Conservation (phyloP, 345 rosid genomes). For the Limnanthes douglasii region DNA sequence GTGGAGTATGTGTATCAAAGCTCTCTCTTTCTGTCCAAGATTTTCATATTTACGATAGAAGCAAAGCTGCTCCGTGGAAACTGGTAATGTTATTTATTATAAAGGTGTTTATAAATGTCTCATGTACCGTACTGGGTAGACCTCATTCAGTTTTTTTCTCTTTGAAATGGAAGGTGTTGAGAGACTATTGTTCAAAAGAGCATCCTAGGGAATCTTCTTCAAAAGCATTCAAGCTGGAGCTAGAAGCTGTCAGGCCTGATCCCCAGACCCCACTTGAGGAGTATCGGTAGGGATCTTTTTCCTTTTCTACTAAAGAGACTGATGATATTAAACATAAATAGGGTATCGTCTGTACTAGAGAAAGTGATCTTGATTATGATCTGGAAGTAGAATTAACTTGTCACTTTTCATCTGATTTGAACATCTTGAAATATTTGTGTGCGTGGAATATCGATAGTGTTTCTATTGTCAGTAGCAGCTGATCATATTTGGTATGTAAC, state of each 20-base stretch:
- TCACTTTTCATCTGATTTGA: too few species aligned
- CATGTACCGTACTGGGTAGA: slow-evolving; percentile 1
- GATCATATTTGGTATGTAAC: too few species aligned
- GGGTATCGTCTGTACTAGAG: too few species aligned
- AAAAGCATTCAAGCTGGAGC: slow-evolving; percentile 56
- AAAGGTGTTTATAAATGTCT: slow-evolving; percentile 4
- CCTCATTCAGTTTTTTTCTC: slow-evolving; percentile 7
- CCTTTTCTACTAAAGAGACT: too few species aligned
- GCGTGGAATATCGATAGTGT: too few species aligned
- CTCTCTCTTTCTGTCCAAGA: slow-evolving; percentile 54
- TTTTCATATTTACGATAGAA: slow-evolving; percentile 57
- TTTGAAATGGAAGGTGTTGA: slow-evolving; percentile 42
- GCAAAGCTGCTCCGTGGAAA: slow-evolving; percentile 70
- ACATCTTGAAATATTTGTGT: too few species aligned
- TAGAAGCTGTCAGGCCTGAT: slow-evolving; percentile 89
- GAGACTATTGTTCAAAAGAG: slow-evolving; percentile 65
- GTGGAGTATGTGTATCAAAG: slow-evolving; percentile 48
- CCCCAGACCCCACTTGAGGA: slow-evolving; percentile 86
- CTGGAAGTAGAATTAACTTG: too few species aligned
- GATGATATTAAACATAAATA: too few species aligned
- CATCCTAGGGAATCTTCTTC: slow-evolving; percentile 82
- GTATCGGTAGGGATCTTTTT: slow-evolving; percentile 43
- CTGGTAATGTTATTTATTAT: slow-evolving; percentile 32
- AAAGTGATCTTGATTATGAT: too few species aligned
- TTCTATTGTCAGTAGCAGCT: too few species aligned